Conservation (phyloP, 2,329 filamentous ascomycete species). For the Fusarium chaquense region DNA sequence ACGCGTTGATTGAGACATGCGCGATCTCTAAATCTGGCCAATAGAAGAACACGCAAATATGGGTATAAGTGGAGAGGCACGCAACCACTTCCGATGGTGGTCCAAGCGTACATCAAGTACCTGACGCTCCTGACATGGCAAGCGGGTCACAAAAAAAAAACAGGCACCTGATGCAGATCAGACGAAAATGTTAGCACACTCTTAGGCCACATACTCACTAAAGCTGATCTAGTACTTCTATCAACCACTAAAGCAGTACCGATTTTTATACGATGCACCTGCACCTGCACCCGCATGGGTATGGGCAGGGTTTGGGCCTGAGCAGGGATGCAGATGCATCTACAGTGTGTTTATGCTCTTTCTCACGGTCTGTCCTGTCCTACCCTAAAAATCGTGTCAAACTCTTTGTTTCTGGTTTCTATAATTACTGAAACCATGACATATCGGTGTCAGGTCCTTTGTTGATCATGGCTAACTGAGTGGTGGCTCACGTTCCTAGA, state of each 20-base stretch:
- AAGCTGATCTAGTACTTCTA: too few species aligned
- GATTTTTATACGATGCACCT: too few species aligned
- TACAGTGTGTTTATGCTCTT: constrained; percentile 15
- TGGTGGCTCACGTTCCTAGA: background rate
- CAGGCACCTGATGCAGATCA: too few species aligned
- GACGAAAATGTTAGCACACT: too few species aligned
- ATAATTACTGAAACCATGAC: background rate
- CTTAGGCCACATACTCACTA: too few species aligned
- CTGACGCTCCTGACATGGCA: constrained; percentile 12
- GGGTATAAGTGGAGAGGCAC: constrained; percentile 30
- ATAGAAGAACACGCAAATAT: constrained; percentile 22
- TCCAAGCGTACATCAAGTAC: constrained; percentile 41
- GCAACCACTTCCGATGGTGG: constrained; percentile 46
- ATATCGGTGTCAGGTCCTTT: background rate
- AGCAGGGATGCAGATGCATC: background rate
- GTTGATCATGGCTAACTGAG: background rate
- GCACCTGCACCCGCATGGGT: background rate
- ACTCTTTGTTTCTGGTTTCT: constrained; percentile 2
- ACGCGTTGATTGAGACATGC: constrained; percentile 38
- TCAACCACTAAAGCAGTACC: too few species aligned
- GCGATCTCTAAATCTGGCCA: constrained; percentile 16
- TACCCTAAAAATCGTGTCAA: constrained; percentile 1
- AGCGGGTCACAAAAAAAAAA: too few species aligned
- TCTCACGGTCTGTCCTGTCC: constrained; percentile 5
- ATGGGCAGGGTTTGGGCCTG: background rate